Base-by-base conservation (phyloP, 2,329 filamentous ascomycete species). In the Dryadomyces quercus-mongolicae region DNA sequence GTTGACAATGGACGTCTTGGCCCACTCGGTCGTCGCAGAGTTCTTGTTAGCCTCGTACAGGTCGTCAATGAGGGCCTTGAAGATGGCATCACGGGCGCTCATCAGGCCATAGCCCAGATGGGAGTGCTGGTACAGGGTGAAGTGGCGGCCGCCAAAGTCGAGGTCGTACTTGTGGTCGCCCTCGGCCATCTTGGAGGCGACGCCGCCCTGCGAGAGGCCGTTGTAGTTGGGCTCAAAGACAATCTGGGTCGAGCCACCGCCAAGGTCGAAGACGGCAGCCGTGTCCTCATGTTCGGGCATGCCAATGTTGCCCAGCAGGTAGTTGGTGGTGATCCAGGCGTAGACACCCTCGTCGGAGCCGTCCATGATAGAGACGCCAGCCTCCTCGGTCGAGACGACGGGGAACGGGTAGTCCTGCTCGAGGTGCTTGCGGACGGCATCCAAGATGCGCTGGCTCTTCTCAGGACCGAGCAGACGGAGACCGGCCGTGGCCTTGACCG, bases 241-340 rank as follows among this genome's bases (percentile, higher is more conserved):
- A 66, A 98, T 96, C 73, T 98, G 93, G 15, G 94, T 98, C 21
- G 91, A 96, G 53, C 93, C 93, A 64, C 93, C 93, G 59, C 93
- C 93, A 50, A 98, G 85, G 67, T 98, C 93, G 65, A 98, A 95
- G 56, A 96, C 83, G 51, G 93, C 93, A 44, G 93, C 94, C 1
- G 93, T 97, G 51, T 89, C 86, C 59, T 81, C 89, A 68, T 91
- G 82, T 66, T 96, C 92, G 2, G 90, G 88, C 12, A 88, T 87
- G 56, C 93, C 93, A 69, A 98, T 97, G 74, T 97, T 97, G 64
- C 92, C 92, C 22, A 98, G 82, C 44, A 98, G 85, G 71, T 98
- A 98, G 77, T 98, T 98, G 61, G 90, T 93, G 7, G 93, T 98
- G 68, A 98, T 95, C 93, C 93, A 98, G 53, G 93, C 94, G 66